phyloP scores from a whole-genome alignment of 352 stramenopile species.

The Pythium phragmitis region DNA sequence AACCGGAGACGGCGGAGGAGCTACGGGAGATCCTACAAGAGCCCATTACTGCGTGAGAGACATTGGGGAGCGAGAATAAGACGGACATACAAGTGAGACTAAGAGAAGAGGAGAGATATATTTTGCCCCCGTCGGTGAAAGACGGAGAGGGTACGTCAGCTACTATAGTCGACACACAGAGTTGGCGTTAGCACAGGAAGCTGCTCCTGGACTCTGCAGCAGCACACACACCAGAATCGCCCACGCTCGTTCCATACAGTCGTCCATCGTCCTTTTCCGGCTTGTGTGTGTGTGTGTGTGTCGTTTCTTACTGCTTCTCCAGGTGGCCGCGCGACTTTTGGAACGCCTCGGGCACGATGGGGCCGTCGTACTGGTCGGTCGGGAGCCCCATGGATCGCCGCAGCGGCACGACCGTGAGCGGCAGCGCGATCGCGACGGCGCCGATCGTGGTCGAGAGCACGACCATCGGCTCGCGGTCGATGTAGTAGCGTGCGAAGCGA shows the following conservation, averaged over 20 bases:
- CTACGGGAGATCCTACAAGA: background rate
- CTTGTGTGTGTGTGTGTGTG: conserved; percentile 10
- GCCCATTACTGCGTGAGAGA: background rate
- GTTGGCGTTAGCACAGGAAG: background rate
- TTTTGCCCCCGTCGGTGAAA: background rate
- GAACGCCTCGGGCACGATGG: conserved; percentile 70
- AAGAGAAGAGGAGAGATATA: conserved; percentile 1
- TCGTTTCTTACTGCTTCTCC: conserved; percentile 39
- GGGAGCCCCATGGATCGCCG: conserved; percentile 82
- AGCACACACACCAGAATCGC: background rate
- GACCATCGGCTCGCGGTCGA: conserved; percentile 84
- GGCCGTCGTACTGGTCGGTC: conserved; percentile 89
- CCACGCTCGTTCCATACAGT: background rate
- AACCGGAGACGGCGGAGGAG: background rate
- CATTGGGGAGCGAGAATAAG: too few species aligned
- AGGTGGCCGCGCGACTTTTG: conserved; percentile 77
- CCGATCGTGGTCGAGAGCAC: conserved; percentile 82
- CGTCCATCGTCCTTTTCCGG: background rate
- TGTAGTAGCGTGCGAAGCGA: conserved; percentile 84
- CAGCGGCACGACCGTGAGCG: conserved; percentile 79
- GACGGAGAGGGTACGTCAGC: background rate
- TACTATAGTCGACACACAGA: background rate
- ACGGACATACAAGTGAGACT: too few species aligned
- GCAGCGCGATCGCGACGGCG: conserved; percentile 59
- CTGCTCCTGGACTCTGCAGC: background rate